Conservation (phyloP, 2,329 filamentous ascomycete species). For the Samsoniella hepiali region DNA sequence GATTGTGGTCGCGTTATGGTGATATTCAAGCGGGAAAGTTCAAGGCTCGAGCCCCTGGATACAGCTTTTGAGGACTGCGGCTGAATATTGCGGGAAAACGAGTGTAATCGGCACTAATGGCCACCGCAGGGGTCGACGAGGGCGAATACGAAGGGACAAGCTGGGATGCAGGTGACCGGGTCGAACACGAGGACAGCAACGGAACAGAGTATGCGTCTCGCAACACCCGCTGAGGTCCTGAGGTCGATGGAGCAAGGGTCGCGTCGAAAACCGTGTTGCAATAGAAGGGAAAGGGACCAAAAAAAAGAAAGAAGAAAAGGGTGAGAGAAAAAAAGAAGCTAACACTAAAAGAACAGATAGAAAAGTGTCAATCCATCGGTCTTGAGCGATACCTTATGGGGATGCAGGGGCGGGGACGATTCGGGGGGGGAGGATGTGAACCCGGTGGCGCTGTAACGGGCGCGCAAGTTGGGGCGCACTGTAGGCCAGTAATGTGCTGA, state of each 20-base stretch:
- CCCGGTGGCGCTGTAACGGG: background rate
- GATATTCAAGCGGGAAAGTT: background rate
- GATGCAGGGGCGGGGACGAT: background rate
- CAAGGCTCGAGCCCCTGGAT: background rate
- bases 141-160: background rate
- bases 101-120: constrained; percentile 19
- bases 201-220: background rate
- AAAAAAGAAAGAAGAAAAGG: constrained; percentile 1
- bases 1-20: background rate
- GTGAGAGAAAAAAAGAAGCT: constrained; percentile 3
- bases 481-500: background rate
- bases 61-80: background rate
- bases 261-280: background rate
- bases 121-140: constrained; percentile 9
- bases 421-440: background rate
- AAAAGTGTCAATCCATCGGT: background rate
- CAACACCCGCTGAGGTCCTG: background rate
- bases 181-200: background rate
- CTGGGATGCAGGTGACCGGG: background rate
- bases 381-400: background rate
- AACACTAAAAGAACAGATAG: constrained; percentile 4
- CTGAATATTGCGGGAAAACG: constrained; percentile 14
- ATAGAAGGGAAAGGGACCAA: background rate
- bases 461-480: no score
- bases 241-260: constrained; percentile 1